Evolutionary conservation across 129 eudicot genomes (phyloP).

Genomic region (Artemisia tridentata): DNA sequence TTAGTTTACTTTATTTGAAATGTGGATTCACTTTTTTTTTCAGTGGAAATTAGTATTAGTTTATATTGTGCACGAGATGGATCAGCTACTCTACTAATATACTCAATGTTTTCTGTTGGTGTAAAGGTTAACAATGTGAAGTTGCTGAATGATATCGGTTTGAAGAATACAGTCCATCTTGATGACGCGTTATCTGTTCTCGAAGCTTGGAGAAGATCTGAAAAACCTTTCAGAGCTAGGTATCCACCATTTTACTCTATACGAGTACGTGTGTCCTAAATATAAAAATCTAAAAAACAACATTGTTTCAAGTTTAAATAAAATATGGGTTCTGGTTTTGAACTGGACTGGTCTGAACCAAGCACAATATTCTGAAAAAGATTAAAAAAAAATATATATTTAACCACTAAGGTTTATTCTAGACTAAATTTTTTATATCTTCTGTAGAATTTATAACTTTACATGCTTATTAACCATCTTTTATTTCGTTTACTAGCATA

Average conservation of each 20-base stretch:
- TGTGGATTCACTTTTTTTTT: no score
- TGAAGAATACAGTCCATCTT: conserved; percentile 52
- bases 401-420: no score
- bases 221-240: conserved; percentile 64
- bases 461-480: background rate
- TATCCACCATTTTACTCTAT: conserved; percentile 23
- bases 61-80: background rate
- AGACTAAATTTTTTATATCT: background rate
- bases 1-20: conserved; percentile 28
- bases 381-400: no score
- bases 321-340: no score
- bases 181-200: conserved; percentile 60
- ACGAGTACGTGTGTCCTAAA: background rate
- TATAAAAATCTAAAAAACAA: no score
- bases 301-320: no score
- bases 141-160: conserved; percentile 56
- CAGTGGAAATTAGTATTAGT: no score
- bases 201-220: conserved; percentile 48
- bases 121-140: conserved; percentile 60
- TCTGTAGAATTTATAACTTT: background rate
- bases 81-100: no score
- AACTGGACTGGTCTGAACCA: no score
- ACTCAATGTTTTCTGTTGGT: background rate
- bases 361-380: no score
- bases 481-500: conserved; percentile 40